A percentile compares a stretch with the other conserved stretches of the same genome.
phyloP scores from a whole-genome alignment of 2,329 filamentous ascomycete genomes.

The Blastomyces gilchristii region DNA sequence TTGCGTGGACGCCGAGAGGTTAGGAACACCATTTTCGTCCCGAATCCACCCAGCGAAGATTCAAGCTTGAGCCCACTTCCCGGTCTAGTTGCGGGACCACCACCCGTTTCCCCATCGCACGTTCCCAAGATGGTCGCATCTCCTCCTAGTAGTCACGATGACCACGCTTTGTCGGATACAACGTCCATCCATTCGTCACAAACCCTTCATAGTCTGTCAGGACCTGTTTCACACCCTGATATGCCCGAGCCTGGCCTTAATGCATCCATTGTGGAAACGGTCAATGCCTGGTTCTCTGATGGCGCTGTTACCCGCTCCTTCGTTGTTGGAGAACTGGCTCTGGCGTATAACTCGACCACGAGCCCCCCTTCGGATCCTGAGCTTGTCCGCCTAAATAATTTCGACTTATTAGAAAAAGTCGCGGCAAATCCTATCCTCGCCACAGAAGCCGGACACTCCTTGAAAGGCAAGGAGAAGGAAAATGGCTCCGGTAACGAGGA shows the following conservation, averaged over 20 bases:
- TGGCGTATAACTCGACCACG: slow-evolving; percentile 57
- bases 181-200: slow-evolving; percentile 85
- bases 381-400: slow-evolving; percentile 77
- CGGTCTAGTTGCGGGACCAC: slow-evolving; percentile 18
- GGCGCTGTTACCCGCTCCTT: slow-evolving; percentile 60
- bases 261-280: slow-evolving; percentile 79
- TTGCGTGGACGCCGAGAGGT: slow-evolving; percentile 82
- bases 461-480: slow-evolving; percentile 12
- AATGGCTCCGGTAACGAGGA: slow-evolving; percentile 37
- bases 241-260: slow-evolving; percentile 70
- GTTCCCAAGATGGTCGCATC: slow-evolving; percentile 34
- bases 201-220: slow-evolving; percentile 58
- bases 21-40: slow-evolving; percentile 78
- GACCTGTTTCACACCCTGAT: slow-evolving; percentile 69
- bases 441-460: slow-evolving; percentile 45
- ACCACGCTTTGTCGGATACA: slow-evolving; percentile 68
- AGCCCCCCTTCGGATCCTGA: slow-evolving; percentile 40
- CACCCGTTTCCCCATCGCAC: slow-evolving; percentile 29
- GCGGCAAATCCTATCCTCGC: slow-evolving; percentile 90
- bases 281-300: slow-evolving; percentile 74
- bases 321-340: slow-evolving; percentile 78
- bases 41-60: slow-evolving; percentile 36
- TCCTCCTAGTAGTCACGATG: slow-evolving; percentile 47
- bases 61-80: slow-evolving; percentile 24
- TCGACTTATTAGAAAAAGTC: slow-evolving; percentile 77